Percentiles rank a stretch among this genome's conserved stretches.
phyloP scores from a whole-genome alignment of 257 asterid genomes.

The Apocynum venetum region DNA sequence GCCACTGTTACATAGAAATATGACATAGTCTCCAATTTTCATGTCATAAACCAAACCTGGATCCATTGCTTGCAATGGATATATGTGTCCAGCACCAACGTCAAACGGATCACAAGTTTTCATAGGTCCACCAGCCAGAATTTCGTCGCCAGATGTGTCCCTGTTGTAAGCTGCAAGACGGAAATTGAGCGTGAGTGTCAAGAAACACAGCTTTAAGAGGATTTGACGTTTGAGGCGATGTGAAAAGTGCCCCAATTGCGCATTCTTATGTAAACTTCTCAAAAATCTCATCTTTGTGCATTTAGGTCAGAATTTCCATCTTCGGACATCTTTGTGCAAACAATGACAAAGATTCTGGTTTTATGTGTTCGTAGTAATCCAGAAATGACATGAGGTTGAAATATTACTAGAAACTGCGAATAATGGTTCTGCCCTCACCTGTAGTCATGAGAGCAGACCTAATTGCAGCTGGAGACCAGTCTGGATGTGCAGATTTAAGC shows the following conservation, averaged over 20 bases:
- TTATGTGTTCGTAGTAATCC: too few relatives aligned
- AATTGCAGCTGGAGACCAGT: conserved; percentile 70
- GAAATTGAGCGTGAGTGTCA: not conserved
- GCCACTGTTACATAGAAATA: conserved; percentile 34
- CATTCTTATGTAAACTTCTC: not conserved
- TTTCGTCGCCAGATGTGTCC: conserved; percentile 11
- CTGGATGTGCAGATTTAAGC: conserved; percentile 52
- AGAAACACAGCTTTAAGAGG: not conserved
- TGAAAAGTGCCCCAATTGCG: not conserved
- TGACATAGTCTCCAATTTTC: conserved; percentile 34
- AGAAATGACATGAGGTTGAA: not conserved
- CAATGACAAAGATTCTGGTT: not conserved
- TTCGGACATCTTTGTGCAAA: not conserved
- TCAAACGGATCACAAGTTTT: conserved; percentile 32
- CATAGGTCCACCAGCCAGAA: conserved; percentile 13
- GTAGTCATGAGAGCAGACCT: conserved; percentile 71
- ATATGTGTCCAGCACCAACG: conserved; percentile 65
- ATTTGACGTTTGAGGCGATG: not conserved
- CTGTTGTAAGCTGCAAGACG: conserved; percentile 6
- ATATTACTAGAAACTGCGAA: not conserved
- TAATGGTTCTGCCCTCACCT: conserved; percentile 25
- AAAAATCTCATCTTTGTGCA: not conserved
- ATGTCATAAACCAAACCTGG: conserved; percentile 66
- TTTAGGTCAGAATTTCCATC: not conserved
- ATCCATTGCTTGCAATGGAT: conserved; percentile 51